Conservation (phyloP, 1,284 basidiomycete species). For the Trametes pubescens region DNA sequence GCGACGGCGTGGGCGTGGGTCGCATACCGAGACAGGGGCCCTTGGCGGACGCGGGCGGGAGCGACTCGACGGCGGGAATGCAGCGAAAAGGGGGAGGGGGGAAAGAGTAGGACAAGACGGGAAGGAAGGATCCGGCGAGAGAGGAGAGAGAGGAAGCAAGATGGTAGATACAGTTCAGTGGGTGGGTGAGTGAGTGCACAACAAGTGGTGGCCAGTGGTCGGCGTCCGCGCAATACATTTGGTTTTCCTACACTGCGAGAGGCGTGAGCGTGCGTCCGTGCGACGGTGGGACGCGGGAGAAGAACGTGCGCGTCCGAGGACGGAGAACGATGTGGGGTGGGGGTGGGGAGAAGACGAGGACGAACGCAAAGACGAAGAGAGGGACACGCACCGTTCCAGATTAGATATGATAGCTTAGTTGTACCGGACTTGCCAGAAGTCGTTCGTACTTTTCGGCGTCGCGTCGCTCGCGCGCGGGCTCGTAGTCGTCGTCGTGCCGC, state of each 20-base stretch:
- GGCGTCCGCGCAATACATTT: constrained; percentile 22
- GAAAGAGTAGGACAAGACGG: background rate
- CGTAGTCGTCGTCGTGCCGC: background rate
- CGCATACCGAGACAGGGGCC: background rate
- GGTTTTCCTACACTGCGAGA: constrained; percentile 22
- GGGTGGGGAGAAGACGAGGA: background rate
- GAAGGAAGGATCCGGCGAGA: background rate
- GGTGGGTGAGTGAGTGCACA: constrained; percentile 8
- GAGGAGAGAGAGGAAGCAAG: constrained; percentile 8
- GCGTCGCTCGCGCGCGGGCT: constrained; percentile 18
- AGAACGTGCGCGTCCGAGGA: background rate
- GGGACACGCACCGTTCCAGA: constrained; percentile 25
- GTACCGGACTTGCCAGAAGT: constrained; percentile 34
- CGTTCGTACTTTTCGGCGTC: constrained; percentile 28
- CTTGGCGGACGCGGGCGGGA: background rate
- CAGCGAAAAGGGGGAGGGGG: background rate
- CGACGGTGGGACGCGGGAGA: background rate
- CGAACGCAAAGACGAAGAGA: background rate
- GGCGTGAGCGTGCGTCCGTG: background rate
- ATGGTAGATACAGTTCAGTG: constrained; percentile 18
- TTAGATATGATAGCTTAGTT: constrained; percentile 21
- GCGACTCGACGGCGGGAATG: background rate
- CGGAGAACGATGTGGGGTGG: background rate
- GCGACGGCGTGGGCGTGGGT: constrained; percentile 6
- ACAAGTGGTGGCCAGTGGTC: constrained; percentile 10